Percentiles rank a stretch among this genome's conserved stretches.
These are phyloP conservation scores for Fusarium protoensiforme DNA, from an alignment of 2,329 filamentous ascomycete genomes.

Conservation along the genomic window DNA sequence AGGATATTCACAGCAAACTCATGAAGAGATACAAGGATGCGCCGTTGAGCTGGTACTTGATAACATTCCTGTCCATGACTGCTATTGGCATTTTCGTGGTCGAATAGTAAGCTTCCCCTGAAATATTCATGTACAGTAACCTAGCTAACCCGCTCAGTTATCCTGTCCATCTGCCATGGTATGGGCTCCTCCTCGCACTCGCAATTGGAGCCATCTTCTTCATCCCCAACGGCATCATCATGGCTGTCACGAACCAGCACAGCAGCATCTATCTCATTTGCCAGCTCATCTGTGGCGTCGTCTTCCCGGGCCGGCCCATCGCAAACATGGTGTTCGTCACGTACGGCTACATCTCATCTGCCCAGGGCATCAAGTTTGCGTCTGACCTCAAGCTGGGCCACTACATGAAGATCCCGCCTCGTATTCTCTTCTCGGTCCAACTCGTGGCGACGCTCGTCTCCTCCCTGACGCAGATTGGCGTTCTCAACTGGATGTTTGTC, in stretches of 20 bases:
- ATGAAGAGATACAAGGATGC: constrained; percentile 88
- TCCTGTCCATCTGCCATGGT: constrained; percentile 86
- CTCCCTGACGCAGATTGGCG: constrained; percentile 82
- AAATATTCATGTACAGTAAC: not conserved
- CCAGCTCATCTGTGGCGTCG: constrained; percentile 82
- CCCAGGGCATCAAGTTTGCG: constrained; percentile 90
- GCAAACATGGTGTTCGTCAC: constrained; percentile 96
- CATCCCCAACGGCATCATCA: constrained; percentile 91
- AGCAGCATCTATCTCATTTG: constrained; percentile 88
- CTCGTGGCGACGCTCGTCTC: constrained; percentile 81
- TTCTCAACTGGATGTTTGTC: constrained; percentile 90
- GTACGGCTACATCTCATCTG: constrained; percentile 89
- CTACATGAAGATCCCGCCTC: constrained; percentile 88
- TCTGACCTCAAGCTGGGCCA: constrained; percentile 88
- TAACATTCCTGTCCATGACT: constrained; percentile 80
- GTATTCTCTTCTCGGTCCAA: constrained; percentile 82
- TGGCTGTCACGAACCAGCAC: constrained; percentile 92
- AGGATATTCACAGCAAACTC: constrained; percentile 86
- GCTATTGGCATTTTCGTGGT: constrained; percentile 85
- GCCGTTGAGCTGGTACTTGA: constrained; percentile 82
- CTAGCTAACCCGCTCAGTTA: constrained; percentile 62
- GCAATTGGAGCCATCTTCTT: constrained; percentile 84
- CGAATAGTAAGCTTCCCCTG: constrained; percentile 72
- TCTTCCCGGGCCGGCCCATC: constrained; percentile 86
- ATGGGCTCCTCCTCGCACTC: constrained; percentile 82